phyloP scores from a whole-genome alignment of 148 eudicot species.

The Linanthus parryae region DNA sequence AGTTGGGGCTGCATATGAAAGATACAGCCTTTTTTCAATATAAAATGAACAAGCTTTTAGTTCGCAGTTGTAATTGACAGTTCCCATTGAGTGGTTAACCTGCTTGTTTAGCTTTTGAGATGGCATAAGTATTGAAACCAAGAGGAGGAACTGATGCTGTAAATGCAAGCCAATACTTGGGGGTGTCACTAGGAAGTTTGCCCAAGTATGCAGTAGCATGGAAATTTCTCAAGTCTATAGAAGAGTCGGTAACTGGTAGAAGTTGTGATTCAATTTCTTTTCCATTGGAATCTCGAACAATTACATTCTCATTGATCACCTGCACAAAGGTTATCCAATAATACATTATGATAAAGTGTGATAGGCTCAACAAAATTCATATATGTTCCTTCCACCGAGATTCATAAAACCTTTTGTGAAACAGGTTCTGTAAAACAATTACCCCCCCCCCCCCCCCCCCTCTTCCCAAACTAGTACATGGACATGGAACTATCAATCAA shows the following conservation, averaged over 20 bases:
- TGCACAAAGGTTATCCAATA: slow-evolving; percentile 21
- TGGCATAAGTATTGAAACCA: slow-evolving; percentile 75
- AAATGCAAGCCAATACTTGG: slow-evolving; percentile 84
- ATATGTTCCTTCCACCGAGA: no score
- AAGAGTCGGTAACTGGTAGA: slow-evolving; percentile 52
- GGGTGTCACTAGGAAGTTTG: slow-evolving; percentile 26
- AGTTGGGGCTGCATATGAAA: slow-evolving; percentile 39
- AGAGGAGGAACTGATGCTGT: slow-evolving; percentile 80
- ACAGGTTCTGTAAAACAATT: no score
- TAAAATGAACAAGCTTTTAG: slow-evolving; percentile 3
- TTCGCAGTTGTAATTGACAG: no score
- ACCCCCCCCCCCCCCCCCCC: no score
- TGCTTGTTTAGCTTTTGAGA: slow-evolving; percentile 40
- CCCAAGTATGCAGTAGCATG: slow-evolving; percentile 62
- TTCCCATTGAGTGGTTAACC: slow-evolving; percentile 36
- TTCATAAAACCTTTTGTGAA: no score
- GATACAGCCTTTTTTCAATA: slow-evolving; percentile 2
- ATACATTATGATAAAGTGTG: no score
- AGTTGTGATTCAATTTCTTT: slow-evolving; percentile 68
- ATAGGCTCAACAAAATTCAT: no score
- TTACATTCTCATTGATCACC: slow-evolving; percentile 52
- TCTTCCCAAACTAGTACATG: no score
- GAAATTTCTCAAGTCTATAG: slow-evolving; percentile 42
- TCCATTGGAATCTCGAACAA: slow-evolving; percentile 64
- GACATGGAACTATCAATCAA: no score